These are phyloP conservation scores for Tolypocladium ovalisporum DNA, from an alignment of 2,329 filamentous ascomycete species.

Conservation along the genomic window DNA sequence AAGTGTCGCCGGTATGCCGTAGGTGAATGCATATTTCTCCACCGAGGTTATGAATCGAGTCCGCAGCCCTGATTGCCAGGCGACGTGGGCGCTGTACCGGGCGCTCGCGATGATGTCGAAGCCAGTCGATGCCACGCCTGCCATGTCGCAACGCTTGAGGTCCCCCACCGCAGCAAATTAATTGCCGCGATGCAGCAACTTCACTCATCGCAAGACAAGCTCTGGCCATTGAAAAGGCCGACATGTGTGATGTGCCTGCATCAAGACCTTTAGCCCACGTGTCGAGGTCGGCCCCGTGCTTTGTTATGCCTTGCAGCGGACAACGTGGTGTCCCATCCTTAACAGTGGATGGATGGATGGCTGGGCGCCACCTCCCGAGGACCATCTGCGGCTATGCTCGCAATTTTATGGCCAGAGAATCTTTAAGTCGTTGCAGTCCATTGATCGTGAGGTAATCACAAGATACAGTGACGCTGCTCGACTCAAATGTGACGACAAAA, in stretches of 20 bases:
- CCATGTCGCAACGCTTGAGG: neutral
- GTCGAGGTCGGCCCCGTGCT: neutral
- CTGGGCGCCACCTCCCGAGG: too few relatives aligned
- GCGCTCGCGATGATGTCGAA: neutral
- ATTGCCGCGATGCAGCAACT: constrained; percentile 2
- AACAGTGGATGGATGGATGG: neutral
- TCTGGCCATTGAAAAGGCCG: constrained; percentile 1
- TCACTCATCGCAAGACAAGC: constrained; percentile 4
- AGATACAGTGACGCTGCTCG: constrained; percentile 5
- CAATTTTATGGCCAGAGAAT: constrained; percentile 1
- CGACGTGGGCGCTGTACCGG: neutral
- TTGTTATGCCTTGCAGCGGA: neutral
- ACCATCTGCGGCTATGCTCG: constrained; percentile 1
- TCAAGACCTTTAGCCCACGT: neutral
- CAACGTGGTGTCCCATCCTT: neutral
- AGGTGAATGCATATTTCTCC: too few relatives aligned
- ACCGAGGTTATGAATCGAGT: neutral
- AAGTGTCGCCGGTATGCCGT: neutral
- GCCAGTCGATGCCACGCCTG: neutral
- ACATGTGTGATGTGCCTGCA: constrained; percentile 6
- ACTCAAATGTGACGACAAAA: constrained; percentile 2
- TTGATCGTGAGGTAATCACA: constrained; percentile 5
- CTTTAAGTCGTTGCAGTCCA: constrained; percentile 2
- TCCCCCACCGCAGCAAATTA: neutral
- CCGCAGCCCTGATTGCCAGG: neutral